Conservation (phyloP, 495 filamentous ascomycete species). For the Physcia stellaris region DNA sequence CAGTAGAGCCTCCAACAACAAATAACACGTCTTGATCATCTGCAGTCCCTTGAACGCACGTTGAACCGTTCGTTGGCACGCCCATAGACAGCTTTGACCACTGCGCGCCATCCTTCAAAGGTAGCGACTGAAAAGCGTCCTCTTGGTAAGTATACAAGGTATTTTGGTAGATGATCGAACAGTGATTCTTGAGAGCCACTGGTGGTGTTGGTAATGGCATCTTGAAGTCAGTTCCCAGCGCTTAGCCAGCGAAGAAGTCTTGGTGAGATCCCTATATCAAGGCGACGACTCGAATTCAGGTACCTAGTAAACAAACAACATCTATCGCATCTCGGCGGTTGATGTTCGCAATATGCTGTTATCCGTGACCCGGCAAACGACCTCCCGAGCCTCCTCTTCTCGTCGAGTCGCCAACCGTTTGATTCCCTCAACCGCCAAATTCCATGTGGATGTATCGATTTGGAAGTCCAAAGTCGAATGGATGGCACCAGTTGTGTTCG, state of each 20-base stretch:
- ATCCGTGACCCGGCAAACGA: not conserved
- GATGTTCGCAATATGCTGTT: too few species aligned
- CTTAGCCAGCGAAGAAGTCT: not conserved
- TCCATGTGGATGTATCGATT: not conserved
- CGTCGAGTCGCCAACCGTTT: not conserved
- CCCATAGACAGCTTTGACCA: constrained; percentile 56
- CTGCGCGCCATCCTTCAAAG: constrained; percentile 48
- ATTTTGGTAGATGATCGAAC: constrained; percentile 68
- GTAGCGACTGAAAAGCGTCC: constrained; percentile 60
- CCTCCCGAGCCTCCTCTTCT: not conserved
- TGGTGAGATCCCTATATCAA: not conserved
- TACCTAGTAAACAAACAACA: not conserved
- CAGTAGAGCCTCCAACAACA: constrained; percentile 62
- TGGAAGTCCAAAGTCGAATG: not conserved
- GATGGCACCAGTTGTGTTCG: not conserved
- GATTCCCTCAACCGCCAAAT: not conserved
- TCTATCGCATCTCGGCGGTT: not conserved
- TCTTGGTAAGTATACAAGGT: constrained; percentile 77
- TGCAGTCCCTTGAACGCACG: constrained; percentile 55
- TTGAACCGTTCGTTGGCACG: constrained; percentile 54
- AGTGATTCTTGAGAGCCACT: constrained; percentile 54
- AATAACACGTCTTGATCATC: constrained; percentile 53
- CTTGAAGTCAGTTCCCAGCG: not conserved
- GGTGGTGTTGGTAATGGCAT: constrained; percentile 57
- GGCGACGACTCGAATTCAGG: not conserved